Base-by-base conservation (phyloP, 2,329 filamentous ascomycete species). In the Colletotrichum siamense region DNA sequence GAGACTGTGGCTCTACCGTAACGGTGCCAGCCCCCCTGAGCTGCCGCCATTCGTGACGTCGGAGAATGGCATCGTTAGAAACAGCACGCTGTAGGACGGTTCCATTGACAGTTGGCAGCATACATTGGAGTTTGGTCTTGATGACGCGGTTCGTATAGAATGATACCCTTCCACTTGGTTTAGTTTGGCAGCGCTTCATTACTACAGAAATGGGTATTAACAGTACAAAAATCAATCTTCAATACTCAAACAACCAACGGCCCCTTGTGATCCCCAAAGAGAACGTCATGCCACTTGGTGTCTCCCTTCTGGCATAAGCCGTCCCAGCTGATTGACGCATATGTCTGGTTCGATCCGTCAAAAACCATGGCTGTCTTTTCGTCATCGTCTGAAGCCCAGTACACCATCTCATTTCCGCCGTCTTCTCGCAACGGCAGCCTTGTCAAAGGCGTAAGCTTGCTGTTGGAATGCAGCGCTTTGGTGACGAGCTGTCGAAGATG, bases 1-100 rank as follows among this genome's bases (percentile, higher is more conserved):
- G 79, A 87, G 92, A 62, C 82, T 94, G 32, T 93, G 92, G 92
- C 85, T 88, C 77, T 93, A 93, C 80, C 85, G 91, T 67, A 93
- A 93, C 79, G 92, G 92, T 3, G 84, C 82, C 73, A 89, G 87
- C 55, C 91, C 92, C 2, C 80, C 85, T 7, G 87, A 89, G 55
- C 79, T 80, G 32, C 85, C 86, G 16, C 83, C 84, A 1, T 77
- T 84, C 75, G 69, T 88, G 55, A 71, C 79, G 4, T 80, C 76
- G 32, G 85, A 87, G 78, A 82, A 82, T 57, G 84, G 86, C 3
- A 78, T 87, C 49, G 79, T 85, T 8, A 83, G 86, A 70, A 85
- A 82, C 65, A 85, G 84, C 32, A 87, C 86, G 4, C 79, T 86
- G 75, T 87, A 73, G 74, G 64, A 63, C 44, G 36, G n/a, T 63